Evolutionary conservation across 1,139 yeast species (phyloP).

Genomic region (Geotrichum australiense): DNA sequence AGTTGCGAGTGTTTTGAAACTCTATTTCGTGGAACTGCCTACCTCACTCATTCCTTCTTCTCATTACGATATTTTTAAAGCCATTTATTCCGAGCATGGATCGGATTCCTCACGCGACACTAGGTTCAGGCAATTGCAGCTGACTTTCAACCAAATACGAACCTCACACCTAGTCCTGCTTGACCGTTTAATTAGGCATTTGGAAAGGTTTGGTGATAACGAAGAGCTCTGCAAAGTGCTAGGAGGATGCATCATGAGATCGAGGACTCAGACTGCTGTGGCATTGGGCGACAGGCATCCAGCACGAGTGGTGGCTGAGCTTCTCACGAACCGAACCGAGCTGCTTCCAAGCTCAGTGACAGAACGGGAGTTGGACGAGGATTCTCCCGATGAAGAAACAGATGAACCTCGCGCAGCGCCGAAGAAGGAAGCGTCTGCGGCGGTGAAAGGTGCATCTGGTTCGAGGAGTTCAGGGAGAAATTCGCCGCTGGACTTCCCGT

Average conservation of each 20-base stretch:
- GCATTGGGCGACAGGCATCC: conserved; percentile 56
- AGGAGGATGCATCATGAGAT: conserved; percentile 56
- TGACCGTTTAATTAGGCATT: conserved; percentile 71
- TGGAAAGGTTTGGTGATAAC: conserved; percentile 53
- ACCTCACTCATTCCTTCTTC: conserved; percentile 66
- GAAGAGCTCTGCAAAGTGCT: conserved; percentile 54
- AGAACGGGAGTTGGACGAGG: background rate
- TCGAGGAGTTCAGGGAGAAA: too few relatives aligned
- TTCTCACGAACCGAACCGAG: conserved; percentile 45
- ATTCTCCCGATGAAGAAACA: too few relatives aligned
- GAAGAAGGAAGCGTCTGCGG: too few relatives aligned
- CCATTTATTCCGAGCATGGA: conserved; percentile 48
- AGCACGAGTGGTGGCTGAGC: conserved; percentile 51
- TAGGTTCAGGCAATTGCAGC: conserved; percentile 48
- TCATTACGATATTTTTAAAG: conserved; percentile 58
- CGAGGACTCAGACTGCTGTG: conserved; percentile 42
- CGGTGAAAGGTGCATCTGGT: too few relatives aligned
- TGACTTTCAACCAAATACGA: conserved; percentile 58
- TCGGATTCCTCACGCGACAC: conserved; percentile 31
- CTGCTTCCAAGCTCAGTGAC: background rate
- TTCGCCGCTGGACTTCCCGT: too few relatives aligned
- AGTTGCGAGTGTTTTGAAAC: conserved; percentile 62
- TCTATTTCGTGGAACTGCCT: conserved; percentile 76
- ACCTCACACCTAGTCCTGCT: conserved; percentile 71
- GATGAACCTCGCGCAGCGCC: too few relatives aligned